Percentiles rank a stretch among this genome's conserved stretches.
Evolutionary conservation across 225 moss, liverwort and hornwort species (phyloP).

Genomic region (Physcomitrellopsis africana): DNA sequence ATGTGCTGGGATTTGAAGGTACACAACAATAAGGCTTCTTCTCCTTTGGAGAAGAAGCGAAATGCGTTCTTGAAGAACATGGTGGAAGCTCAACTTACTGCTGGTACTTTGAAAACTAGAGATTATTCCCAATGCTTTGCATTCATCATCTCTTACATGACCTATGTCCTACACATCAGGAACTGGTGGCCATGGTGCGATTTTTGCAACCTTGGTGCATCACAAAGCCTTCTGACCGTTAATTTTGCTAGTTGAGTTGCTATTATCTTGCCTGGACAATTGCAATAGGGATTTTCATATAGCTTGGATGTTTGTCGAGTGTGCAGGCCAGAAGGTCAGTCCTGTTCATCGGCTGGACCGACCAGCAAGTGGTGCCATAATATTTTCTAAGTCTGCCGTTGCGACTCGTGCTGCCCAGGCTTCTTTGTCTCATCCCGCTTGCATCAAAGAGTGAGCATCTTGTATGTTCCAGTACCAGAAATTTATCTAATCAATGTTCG

Average conservation of each 20-base stretch:
- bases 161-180: not conserved
- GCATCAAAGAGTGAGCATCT: slow-evolving; percentile 76
- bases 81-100: slow-evolving; percentile 60
- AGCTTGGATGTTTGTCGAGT: not conserved
- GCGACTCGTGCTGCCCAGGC: slow-evolving; percentile 64
- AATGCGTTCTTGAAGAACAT: slow-evolving; percentile 70
- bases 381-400: slow-evolving; percentile 59
- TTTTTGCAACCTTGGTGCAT: not conserved
- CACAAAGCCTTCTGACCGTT: not conserved
- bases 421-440: slow-evolving; percentile 56
- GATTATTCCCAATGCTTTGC: not conserved
- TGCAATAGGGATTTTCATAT: not conserved
- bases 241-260: not conserved
- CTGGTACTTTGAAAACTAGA: slow-evolving; percentile 30
- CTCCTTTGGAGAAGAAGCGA: slow-evolving; percentile 62
- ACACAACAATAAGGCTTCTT: slow-evolving; percentile 67
- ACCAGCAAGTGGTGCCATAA: slow-evolving; percentile 64
- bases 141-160: not conserved
- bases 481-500: not conserved
- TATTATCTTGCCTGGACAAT: not conserved
- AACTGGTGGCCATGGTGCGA: not conserved
- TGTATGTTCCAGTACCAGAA: slow-evolving; percentile 40
- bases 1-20: slow-evolving; percentile 48
- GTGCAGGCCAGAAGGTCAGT: slow-evolving; percentile 55
- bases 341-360: slow-evolving; percentile 72